Evolutionary conservation across 805 yeast genomes (phyloP).

Genomic region (Blastobotrys terrestris): DNA sequence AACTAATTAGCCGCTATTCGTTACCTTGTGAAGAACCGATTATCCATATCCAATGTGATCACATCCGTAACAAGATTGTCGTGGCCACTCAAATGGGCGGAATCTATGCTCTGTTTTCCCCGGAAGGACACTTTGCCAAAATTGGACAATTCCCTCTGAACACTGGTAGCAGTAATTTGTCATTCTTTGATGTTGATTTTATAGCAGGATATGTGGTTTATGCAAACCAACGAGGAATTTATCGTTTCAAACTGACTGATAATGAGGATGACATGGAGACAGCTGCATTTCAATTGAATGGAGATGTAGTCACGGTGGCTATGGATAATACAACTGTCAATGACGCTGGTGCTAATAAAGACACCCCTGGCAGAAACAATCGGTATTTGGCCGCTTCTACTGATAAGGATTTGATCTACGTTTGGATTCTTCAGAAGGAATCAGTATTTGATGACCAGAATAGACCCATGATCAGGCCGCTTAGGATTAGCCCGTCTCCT

Average conservation of each 20-base stretch:
- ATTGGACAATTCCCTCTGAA: constrained; percentile 2
- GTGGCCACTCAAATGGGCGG: constrained; percentile 11
- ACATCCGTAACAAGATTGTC: constrained; percentile 8
- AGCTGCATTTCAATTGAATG: neutral
- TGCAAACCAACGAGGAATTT: constrained; percentile 9
- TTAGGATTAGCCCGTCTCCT: constrained; percentile 15
- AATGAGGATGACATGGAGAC: constrained; percentile 5
- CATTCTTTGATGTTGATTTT: constrained; percentile 18
- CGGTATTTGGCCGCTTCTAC: constrained; percentile 21
- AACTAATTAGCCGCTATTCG: constrained; percentile 3
- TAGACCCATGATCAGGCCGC: constrained; percentile 7
- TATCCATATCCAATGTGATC: constrained; percentile 12
- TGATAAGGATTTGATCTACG: constrained; percentile 11
- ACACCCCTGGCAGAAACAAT: constrained; percentile 16
- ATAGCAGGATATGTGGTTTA: constrained; percentile 11
- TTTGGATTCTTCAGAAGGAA: constrained; percentile 16
- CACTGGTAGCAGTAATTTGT: neutral
- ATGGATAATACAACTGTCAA: constrained; percentile 18
- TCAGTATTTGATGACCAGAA: neutral
- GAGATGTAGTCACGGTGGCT: constrained; percentile 12
- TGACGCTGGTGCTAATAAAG: constrained; percentile 10
- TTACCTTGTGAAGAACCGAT: constrained; percentile 7
- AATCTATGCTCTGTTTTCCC: constrained; percentile 3
- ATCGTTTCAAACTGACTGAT: constrained; percentile 7
- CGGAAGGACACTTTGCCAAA: constrained; percentile 1